Evolutionary conservation across 2,329 filamentous ascomycete genomes (phyloP), one percentile per base, ranked within the genome.

Genomic region (Fusarium anthophilum): DNA sequence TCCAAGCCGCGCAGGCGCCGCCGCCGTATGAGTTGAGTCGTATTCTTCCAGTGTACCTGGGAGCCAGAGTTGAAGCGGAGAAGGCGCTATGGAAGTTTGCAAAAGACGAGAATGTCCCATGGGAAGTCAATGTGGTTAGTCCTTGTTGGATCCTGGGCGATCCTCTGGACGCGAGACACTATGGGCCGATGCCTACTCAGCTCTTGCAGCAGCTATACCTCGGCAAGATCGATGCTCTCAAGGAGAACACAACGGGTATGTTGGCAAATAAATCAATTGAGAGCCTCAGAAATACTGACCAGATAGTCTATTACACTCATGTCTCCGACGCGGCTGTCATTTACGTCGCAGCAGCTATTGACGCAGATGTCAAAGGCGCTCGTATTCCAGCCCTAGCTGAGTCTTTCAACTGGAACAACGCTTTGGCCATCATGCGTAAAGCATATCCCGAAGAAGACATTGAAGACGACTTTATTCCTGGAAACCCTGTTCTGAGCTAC

Each of bases 21-120:
- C 75, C 75, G 1, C 75, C 75, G 1, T 77, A 76, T 22, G 68
- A 61, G 1, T 20, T 73, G 15, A 64, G 63, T 8, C 63, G 75
- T 0, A 54, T 66, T 6, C 51, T 77, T 4, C 28, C 63, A 1
- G 63, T 72, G 0, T 73, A 73, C 14, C 43, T 70, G 5, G 73
- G 56, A 8, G 45, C 62, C 2, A 76, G 75, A 20, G 50, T 62
- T 1, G 75, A 77, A 6, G 61, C 70, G 0, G 75, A 77, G n/a
- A 76, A 71, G 28, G 75, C 75, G 2, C 50, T 77, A 7, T 77
- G 73, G 75, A 76, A 76, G 14, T 77, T 70, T 18, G 71, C 44
- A 1, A 37, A 56, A 7, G 75, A 77, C 2, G 56, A 77, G 32
- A 70, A 71, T 1, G 17, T 73, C 3, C 26, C 73, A 1, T 77